Percentiles rank a stretch among this genome's conserved stretches.
Evolutionary conservation across 2,329 filamentous ascomycete species (phyloP).

Genomic region (Fusarium palustre): DNA sequence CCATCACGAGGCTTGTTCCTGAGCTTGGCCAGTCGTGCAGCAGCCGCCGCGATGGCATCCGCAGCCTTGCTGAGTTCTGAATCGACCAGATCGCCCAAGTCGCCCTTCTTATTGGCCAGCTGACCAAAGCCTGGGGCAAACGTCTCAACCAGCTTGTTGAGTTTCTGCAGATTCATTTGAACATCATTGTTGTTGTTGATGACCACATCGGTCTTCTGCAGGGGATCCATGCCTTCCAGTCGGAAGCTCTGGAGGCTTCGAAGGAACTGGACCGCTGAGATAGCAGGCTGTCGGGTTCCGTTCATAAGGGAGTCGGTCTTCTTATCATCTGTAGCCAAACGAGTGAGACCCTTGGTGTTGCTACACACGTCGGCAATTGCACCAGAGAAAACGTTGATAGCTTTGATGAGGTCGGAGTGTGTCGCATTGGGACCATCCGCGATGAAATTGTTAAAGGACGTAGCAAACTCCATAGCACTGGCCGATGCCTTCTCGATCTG

Average conservation of each 20-base stretch:
- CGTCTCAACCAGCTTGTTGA: slow-evolving; percentile 92
- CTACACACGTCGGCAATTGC: slow-evolving; percentile 93
- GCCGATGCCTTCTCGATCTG: slow-evolving; percentile 97
- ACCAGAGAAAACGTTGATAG: slow-evolving; percentile 89
- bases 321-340: slow-evolving; percentile 95
- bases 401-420: slow-evolving; percentile 91
- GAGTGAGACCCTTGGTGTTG: slow-evolving; percentile 94
- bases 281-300: slow-evolving; percentile 84
- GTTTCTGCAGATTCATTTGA: slow-evolving; percentile 89
- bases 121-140: slow-evolving; percentile 91
- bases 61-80: slow-evolving; percentile 92
- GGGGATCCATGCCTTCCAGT: slow-evolving; percentile 86
- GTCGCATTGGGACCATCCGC: slow-evolving; percentile 93
- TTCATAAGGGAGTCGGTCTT: slow-evolving; percentile 88
- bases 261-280: slow-evolving; percentile 94
- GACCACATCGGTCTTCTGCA: slow-evolving; percentile 96
- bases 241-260: slow-evolving; percentile 93
- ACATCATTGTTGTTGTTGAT: slow-evolving; percentile 98
- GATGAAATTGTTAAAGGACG: slow-evolving; percentile 98
- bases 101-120: slow-evolving; percentile 81
- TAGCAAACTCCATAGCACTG: slow-evolving; percentile 96
- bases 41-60: slow-evolving; percentile 92
- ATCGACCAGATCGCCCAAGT: slow-evolving; percentile 93
- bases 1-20: slow-evolving; percentile 97
- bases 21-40: slow-evolving; percentile 87